A percentile compares a stretch with the other conserved stretches of the same genome.
phyloP scores from a whole-genome alignment of 495 filamentous ascomycete genomes.

The Penicillium flavigenum region DNA sequence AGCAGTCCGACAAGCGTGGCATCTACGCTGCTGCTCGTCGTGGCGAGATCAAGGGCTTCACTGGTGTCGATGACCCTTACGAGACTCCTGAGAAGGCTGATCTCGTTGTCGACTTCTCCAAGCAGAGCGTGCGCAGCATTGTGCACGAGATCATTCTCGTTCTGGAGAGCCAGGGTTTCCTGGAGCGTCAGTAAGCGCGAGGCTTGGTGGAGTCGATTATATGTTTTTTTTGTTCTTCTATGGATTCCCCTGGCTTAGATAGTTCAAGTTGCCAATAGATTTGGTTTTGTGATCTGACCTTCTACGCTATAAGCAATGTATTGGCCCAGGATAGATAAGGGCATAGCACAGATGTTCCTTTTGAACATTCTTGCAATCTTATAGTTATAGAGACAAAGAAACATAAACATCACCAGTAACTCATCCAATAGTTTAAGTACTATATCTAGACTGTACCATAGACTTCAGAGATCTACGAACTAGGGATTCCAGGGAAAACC shows the following conservation, averaged over 20 bases:
- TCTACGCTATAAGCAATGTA: background rate
- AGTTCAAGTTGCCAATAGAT: conserved; percentile 16
- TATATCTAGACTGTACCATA: background rate
- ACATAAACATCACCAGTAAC: background rate
- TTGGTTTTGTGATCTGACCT: background rate
- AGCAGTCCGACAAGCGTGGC: conserved; percentile 92
- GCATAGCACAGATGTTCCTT: background rate
- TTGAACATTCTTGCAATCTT: background rate
- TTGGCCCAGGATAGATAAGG: background rate
- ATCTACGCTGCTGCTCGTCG: conserved; percentile 81
- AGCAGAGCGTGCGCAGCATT: conserved; percentile 83
- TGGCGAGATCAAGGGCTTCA: conserved; percentile 98
- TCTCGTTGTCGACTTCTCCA: conserved; percentile 79
- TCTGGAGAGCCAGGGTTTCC: conserved; percentile 84
- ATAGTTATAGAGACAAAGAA: background rate
- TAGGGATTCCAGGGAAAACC: background rate
- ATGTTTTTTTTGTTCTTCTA: conserved; percentile 19
- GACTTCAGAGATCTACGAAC: background rate
- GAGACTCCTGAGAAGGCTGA: conserved; percentile 81
- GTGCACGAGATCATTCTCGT: conserved; percentile 96
- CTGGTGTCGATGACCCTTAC: conserved; percentile 97
- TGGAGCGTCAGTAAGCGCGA: conserved; percentile 39
- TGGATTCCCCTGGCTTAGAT: conserved; percentile 33
- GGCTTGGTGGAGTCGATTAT: conserved; percentile 18
- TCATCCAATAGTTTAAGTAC: background rate